Base-by-base conservation (phyloP, 1,284 basidiomycete genomes). In the Hymenochaete sp. region DNA sequence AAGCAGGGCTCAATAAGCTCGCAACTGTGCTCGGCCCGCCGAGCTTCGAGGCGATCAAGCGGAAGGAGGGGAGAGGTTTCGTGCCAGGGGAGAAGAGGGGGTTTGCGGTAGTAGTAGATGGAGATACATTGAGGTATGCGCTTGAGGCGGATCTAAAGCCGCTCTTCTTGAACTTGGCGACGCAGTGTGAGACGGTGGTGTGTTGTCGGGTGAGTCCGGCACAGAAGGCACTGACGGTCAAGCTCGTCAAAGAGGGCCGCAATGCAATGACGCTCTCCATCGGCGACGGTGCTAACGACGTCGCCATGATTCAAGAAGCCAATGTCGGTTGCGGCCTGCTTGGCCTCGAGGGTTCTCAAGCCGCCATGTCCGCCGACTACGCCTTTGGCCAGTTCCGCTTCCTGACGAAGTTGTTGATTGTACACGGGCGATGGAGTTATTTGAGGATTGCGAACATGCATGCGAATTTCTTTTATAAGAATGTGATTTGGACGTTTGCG, bases 381-480 rank as follows among this genome's bases (percentile, higher is more conserved):
- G 93, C 93, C 1, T 93, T 98, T 66, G 93, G 92, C 2, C 95
- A 98, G 60, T 98, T 98, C 71, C 73, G 93, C 44, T 98, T 85
- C 71, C 64, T 98, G 49, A 95, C 92, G 1, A 90, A 93, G 60
- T 67, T 98, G 32, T 70, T 98, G 13, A 74, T 98, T 48, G 95
- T 97, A 3, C 93, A 98, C 58, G 93, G 93, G 4, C 80, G 92
- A 32, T 95, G 93, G 93, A 93, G 89, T 27, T 97, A 98, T 65
- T 83, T 93, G 56, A 86, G 93, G 36, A 75, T 98, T 33, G 92
- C 93, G n/a, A 91, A 96, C 58, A 91, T 93, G 91, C 90, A 93
- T 58, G 85, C 85, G 53, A 95, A 93, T 64, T 98, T 97, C 70
- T 98, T 98, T 70, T 97, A 97, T 77, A 98, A 92, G 83, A 90